These are phyloP conservation scores for Pterocarpus santalinus DNA, from an alignment of 306 rosid genomes.

Conservation along the genomic window DNA sequence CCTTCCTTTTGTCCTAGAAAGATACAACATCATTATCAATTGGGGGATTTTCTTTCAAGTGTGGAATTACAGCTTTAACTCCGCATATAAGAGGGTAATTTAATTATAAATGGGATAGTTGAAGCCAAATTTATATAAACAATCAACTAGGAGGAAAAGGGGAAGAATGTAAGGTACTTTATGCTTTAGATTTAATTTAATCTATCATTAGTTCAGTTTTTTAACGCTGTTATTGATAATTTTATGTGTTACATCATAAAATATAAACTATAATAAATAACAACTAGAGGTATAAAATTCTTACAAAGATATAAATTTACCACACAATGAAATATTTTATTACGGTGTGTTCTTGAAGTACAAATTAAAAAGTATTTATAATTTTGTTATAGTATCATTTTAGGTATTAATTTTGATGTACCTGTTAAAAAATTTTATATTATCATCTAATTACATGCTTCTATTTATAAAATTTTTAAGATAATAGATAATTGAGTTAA, in stretches of 20 bases:
- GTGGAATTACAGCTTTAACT: slow-evolving; percentile 45
- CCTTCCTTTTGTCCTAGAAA: slow-evolving; percentile 58
- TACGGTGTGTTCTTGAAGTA: neutral
- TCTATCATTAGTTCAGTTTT: neutral
- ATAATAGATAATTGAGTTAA: too few species aligned
- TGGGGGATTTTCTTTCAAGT: slow-evolving; percentile 53
- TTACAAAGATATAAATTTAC: too few species aligned
- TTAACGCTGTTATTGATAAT: neutral
- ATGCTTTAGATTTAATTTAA: slow-evolving; percentile 15
- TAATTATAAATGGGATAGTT: neutral
- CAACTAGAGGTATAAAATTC: neutral
- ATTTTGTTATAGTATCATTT: too few species aligned
- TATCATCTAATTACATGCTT: too few species aligned
- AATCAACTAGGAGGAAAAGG: neutral
- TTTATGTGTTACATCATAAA: neutral
- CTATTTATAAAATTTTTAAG: too few species aligned
- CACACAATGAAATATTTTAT: too few species aligned
- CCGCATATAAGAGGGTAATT: slow-evolving; percentile 17
- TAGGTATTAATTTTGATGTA: too few species aligned
- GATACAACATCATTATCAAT: slow-evolving; percentile 48
- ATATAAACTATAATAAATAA: neutral
- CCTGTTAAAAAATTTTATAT: too few species aligned
- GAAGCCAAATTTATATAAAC: neutral
- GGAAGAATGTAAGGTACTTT: neutral
- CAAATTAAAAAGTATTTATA: neutral